These are phyloP conservation scores for Serendipita sp. DNA, from an alignment of 768 basidiomycete genomes.

Conservation along the genomic window DNA sequence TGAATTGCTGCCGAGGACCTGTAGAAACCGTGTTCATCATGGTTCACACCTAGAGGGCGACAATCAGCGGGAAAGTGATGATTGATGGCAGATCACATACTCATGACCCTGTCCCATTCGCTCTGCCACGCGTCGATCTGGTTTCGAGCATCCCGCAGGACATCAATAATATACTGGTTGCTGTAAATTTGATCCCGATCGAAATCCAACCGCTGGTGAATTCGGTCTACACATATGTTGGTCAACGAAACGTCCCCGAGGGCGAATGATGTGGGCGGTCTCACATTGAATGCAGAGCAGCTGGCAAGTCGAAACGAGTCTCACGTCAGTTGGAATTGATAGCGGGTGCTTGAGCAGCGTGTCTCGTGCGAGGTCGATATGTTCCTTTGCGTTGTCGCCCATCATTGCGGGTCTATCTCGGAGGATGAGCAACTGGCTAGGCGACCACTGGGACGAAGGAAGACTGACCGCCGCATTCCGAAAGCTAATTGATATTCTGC, in stretches of 20 bases:
- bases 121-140: slow-evolving; percentile 12
- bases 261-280: background rate
- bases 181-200: slow-evolving; percentile 3
- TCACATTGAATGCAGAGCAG: slow-evolving; percentile 20
- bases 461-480: slow-evolving; percentile 10
- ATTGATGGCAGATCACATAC: slow-evolving; percentile 7
- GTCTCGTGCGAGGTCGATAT: slow-evolving; percentile 16
- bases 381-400: slow-evolving; percentile 23
- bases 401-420: slow-evolving; percentile 22
- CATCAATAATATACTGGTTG: slow-evolving; percentile 8
- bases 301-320: slow-evolving; percentile 25
- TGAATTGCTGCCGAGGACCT: slow-evolving; percentile 14
- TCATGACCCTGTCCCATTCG: slow-evolving; percentile 13
- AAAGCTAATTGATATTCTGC: slow-evolving; percentile 20
- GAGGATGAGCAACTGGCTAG: slow-evolving; percentile 7
- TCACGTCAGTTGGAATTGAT: slow-evolving; percentile 23
- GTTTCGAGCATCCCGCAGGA: slow-evolving; percentile 10
- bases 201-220: slow-evolving; percentile 11
- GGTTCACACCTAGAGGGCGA: slow-evolving; percentile 2
- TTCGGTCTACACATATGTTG: slow-evolving; percentile 5
- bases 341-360: slow-evolving; percentile 24
- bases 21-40: slow-evolving; percentile 11
- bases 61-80: background rate
- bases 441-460: background rate
- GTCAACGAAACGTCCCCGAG: background rate